These are phyloP conservation scores for Croton setiger DNA, from an alignment of 441 rosid genomes.

Conservation along the genomic window DNA sequence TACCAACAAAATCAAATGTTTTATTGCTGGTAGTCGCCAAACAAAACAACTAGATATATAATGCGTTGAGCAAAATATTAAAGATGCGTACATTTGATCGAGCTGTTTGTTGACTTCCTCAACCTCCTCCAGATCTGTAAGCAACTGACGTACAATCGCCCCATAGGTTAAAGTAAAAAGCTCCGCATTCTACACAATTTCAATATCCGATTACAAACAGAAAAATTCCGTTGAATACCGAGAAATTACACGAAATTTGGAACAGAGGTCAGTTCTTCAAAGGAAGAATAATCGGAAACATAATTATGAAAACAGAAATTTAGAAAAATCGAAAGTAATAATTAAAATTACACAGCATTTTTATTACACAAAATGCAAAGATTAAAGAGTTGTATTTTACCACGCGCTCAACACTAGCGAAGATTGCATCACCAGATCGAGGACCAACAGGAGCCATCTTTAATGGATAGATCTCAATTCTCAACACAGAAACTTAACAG, in stretches of 20 bases:
- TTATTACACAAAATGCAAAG: neutral
- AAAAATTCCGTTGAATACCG: neutral
- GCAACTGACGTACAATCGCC: constrained; percentile 85
- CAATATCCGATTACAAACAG: neutral
- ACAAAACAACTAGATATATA: neutral
- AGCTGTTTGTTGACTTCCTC: constrained; percentile 97
- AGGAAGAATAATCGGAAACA: neutral
- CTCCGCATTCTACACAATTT: constrained; percentile 72
- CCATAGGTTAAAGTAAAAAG: constrained; percentile 88
- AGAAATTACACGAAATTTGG: neutral
- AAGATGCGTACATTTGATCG: constrained; percentile 70
- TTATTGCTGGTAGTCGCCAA: neutral
- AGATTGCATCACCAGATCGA: constrained; percentile 88
- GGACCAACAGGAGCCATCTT: constrained; percentile 69
- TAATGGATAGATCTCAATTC: neutral
- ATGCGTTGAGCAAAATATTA: neutral
- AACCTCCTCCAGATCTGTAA: constrained; percentile 92
- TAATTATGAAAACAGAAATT: neutral
- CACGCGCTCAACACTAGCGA: constrained; percentile 81
- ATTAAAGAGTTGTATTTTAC: constrained; percentile 28
- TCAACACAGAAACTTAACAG: no score
- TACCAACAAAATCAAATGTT: constrained; percentile 6
- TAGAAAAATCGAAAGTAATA: neutral
- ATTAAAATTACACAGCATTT: neutral
- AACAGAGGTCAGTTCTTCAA: neutral